These are phyloP conservation scores for Mycena haematopus DNA, from an alignment of 768 basidiomycete species.

Conservation along the genomic window DNA sequence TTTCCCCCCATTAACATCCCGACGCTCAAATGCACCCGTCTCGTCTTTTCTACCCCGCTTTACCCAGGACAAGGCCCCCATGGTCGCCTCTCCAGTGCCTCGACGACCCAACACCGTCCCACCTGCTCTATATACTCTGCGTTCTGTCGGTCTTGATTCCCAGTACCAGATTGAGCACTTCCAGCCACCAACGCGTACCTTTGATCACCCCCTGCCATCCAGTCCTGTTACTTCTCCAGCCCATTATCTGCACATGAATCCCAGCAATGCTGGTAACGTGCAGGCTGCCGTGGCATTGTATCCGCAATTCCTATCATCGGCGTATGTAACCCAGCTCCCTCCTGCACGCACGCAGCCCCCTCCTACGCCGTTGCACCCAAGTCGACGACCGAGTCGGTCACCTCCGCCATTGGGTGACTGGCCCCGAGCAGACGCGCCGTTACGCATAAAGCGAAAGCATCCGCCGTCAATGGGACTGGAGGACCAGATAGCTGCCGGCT, in stretches of 20 bases:
- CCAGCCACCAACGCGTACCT: conserved; percentile 7
- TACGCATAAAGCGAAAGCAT: conserved; percentile 25
- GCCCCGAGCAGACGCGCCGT: conserved; percentile 25
- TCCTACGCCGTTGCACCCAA: background rate
- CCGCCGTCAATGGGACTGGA: conserved; percentile 5
- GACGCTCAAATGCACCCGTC: background rate
- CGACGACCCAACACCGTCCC: conserved; percentile 21
- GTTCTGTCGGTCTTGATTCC: conserved; percentile 24
- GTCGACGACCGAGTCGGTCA: background rate
- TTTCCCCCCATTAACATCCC: conserved; percentile 23
- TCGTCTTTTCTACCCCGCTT: conserved; percentile 22
- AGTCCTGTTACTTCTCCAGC: conserved; percentile 22
- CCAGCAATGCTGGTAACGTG: conserved; percentile 16
- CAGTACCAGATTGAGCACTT: conserved; percentile 30
- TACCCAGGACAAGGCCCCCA: conserved; percentile 17
- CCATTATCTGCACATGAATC: conserved; percentile 14
- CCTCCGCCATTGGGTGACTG: conserved; percentile 29
- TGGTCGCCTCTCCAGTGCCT: conserved; percentile 15
- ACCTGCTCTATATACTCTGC: conserved; percentile 21
- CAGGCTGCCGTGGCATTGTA: conserved; percentile 26
- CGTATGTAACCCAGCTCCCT: conserved; percentile 11
- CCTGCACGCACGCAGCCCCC: conserved; percentile 7
- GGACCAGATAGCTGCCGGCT: background rate
- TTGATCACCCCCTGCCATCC: conserved; percentile 5
- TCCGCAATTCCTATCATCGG: conserved; percentile 27